These are phyloP conservation scores for Tetracladium setigerum DNA, from an alignment of 495 filamentous ascomycete genomes.

Conservation along the genomic window DNA sequence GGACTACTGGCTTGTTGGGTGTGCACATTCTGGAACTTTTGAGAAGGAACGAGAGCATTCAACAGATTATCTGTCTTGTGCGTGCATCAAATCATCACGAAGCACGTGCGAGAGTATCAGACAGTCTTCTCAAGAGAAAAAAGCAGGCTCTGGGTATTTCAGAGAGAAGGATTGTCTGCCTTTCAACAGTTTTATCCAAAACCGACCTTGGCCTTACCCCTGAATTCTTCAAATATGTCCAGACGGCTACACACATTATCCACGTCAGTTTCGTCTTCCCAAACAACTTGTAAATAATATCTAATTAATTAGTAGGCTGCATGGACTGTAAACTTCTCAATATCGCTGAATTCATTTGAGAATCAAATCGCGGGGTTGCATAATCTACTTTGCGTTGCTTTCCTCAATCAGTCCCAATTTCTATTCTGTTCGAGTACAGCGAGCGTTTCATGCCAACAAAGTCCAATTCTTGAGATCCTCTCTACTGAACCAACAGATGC, in stretches of 20 bases:
- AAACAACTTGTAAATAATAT: conserved; percentile 23
- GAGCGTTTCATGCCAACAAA: conserved; percentile 16
- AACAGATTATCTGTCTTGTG: conserved; percentile 47
- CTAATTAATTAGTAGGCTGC: conserved; percentile 32
- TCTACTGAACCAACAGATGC: conserved; percentile 40
- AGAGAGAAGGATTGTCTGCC: background rate
- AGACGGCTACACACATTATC: background rate
- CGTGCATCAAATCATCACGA: conserved; percentile 38
- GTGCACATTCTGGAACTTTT: conserved; percentile 45
- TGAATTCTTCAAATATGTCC: background rate
- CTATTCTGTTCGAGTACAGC: conserved; percentile 54
- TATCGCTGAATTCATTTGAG: conserved; percentile 44
- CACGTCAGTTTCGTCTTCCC: conserved; percentile 1
- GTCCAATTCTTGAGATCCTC: conserved; percentile 39
- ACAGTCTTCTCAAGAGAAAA: conserved; percentile 29
- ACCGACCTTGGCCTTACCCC: background rate
- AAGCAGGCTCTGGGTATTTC: background rate
- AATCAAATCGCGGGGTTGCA: conserved; percentile 37
- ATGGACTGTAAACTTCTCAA: conserved; percentile 61
- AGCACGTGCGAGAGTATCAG: conserved; percentile 39
- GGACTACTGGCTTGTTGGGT: conserved; percentile 55
- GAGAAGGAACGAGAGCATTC: conserved; percentile 20
- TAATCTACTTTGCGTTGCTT: conserved; percentile 41
- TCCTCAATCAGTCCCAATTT: conserved; percentile 28
- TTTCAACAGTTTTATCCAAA: background rate